These are phyloP conservation scores for peach (Prunus persica) DNA, from an alignment of 306 rosid genomes.

Conservation along the genomic window DNA sequence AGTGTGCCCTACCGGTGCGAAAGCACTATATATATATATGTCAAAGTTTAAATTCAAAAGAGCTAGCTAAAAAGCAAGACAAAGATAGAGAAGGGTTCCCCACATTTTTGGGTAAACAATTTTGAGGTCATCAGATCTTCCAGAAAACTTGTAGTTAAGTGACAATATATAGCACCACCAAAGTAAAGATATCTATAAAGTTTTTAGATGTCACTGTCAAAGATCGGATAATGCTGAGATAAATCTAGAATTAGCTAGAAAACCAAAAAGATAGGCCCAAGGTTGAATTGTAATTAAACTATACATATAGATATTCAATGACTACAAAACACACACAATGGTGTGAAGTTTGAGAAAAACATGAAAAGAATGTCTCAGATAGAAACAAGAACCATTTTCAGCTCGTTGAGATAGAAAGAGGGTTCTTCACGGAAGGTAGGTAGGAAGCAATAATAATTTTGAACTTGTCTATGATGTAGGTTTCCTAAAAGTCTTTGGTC, in stretches of 20 bases:
- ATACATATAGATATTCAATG: not conserved
- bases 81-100: not conserved
- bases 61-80: not conserved
- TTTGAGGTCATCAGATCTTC: not conserved
- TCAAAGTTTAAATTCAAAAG: too few relatives aligned
- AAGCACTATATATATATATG: too few relatives aligned
- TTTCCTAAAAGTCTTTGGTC: not conserved
- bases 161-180: not conserved
- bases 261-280: not conserved
- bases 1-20: too few relatives aligned
- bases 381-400: constrained; percentile 9
- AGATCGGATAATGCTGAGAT: not conserved
- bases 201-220: not conserved
- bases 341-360: not conserved
- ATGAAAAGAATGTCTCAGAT: constrained; percentile 4
- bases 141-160: not conserved
- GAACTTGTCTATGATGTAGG: not conserved
- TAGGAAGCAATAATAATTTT: not conserved
- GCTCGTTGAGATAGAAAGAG: not conserved
- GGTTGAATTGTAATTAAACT: not conserved
- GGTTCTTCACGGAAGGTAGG: constrained; percentile 21
- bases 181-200: not conserved
- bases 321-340: not conserved
- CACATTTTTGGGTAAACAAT: not conserved
- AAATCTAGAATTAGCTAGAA: constrained; percentile 5